A percentile compares a stretch with the other conserved stretches of the same genome.
Conservation (phyloP, 768 basidiomycete genomes). For the Boletus subparvulus region DNA sequence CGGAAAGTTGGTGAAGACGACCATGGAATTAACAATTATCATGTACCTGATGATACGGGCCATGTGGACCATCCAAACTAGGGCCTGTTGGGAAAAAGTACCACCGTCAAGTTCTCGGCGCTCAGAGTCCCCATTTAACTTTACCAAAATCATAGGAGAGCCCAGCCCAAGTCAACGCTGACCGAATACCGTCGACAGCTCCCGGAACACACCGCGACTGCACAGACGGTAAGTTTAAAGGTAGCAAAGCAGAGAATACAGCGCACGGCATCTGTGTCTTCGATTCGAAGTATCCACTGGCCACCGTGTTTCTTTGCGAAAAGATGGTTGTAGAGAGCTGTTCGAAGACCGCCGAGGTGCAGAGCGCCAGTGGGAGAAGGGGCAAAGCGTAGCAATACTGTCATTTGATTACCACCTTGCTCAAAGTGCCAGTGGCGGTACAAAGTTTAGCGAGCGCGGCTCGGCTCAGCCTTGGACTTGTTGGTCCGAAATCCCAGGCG, state of each 20-base stretch:
- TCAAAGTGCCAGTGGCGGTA: not conserved
- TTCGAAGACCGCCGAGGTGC: slow-evolving; percentile 92
- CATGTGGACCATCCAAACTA: slow-evolving; percentile 68
- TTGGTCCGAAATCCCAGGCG: no score
- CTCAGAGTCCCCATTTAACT: slow-evolving; percentile 12
- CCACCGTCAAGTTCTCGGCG: slow-evolving; percentile 1
- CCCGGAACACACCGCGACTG: slow-evolving; percentile 82
- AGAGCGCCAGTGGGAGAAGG: slow-evolving; percentile 95
- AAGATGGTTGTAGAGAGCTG: slow-evolving; percentile 90
- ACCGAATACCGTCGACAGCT: slow-evolving; percentile 77
- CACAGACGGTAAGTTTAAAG: not conserved
- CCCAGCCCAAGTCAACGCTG: slow-evolving; percentile 86
- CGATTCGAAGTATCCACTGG: slow-evolving; percentile 88
- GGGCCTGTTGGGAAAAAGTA: slow-evolving; percentile 57
- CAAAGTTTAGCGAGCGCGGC: not conserved
- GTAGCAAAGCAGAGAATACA: not conserved
- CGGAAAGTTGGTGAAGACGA: slow-evolving; percentile 3
- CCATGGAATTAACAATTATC: not conserved
- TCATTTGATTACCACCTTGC: slow-evolving; percentile 21
- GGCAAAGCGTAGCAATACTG: slow-evolving; percentile 84
- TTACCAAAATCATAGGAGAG: slow-evolving; percentile 88
- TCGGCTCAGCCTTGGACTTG: no score
- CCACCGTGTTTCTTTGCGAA: slow-evolving; percentile 80
- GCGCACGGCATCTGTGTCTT: slow-evolving; percentile 91
- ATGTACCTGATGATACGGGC: slow-evolving; percentile 82